phyloP scores from a whole-genome alignment of 2,329 filamentous ascomycete genomes.

The Sarocladium brachiariae region DNA sequence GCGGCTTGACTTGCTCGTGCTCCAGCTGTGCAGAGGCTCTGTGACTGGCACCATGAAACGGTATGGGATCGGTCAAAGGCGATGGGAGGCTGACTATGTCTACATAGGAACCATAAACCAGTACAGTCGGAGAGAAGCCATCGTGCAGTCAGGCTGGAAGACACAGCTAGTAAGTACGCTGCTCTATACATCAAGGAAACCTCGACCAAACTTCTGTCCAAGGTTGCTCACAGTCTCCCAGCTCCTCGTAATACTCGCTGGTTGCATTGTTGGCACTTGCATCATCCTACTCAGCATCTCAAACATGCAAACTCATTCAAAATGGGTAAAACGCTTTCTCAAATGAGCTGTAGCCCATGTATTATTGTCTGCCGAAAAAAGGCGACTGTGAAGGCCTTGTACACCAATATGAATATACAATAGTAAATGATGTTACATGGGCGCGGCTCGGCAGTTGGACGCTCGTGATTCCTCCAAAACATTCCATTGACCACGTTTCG shows the following conservation, averaged over 20 bases:
- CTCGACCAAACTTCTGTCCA: too few species aligned
- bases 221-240: too few species aligned
- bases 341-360: too few species aligned
- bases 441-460: background rate
- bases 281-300: constrained; percentile 49
- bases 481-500: background rate
- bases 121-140: constrained; percentile 69
- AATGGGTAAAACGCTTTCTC: background rate
- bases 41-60: too few species aligned
- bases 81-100: background rate
- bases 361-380: too few species aligned
- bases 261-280: constrained; percentile 59
- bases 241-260: constrained; percentile 56
- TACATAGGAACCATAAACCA: constrained; percentile 60
- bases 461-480: background rate
- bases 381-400: too few species aligned
- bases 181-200: background rate
- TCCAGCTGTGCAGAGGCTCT: background rate
- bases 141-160: constrained; percentile 91
- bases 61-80: too few species aligned
- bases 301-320: constrained; percentile 10
- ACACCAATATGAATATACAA: background rate
- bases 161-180: constrained; percentile 65
- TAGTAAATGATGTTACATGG: background rate
- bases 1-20: background rate